Percentiles rank a stretch among this genome's conserved stretches.
Evolutionary conservation across 192 early-diverging fungal species (phyloP).

Genomic region (Backusella liffmaniae): DNA sequence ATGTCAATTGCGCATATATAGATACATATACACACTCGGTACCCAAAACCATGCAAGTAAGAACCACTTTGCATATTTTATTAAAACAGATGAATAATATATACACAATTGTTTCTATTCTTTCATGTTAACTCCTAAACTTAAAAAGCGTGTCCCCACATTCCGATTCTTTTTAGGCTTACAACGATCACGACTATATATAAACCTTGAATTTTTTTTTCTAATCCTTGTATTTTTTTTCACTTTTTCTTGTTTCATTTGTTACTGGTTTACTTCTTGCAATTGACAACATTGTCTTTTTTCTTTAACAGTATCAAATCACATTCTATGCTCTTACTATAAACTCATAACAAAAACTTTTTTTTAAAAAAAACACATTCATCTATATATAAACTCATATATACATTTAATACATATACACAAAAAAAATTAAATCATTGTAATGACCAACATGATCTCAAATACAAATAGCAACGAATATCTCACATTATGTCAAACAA

Average conservation of each 20-base stretch:
- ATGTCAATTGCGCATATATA: background rate
- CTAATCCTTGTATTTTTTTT: constrained; percentile 1
- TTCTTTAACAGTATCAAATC: constrained; percentile 2
- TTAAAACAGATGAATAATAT: background rate
- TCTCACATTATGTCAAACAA: constrained; percentile 15
- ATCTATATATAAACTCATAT: background rate
- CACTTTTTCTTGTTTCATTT: constrained; percentile 1
- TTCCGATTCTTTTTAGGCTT: constrained; percentile 4
- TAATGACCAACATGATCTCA: constrained; percentile 7
- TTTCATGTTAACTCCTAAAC: background rate
- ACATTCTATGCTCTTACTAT: background rate
- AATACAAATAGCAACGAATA: background rate
- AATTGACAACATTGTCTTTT: background rate
- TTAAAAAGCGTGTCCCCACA: constrained; percentile 5
- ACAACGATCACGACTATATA: constrained; percentile 7
- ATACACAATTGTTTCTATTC: constrained; percentile 5
- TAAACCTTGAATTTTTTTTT: background rate
- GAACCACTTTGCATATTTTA: background rate
- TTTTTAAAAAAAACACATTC: background rate
- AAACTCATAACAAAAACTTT: background rate
- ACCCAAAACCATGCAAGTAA: background rate
- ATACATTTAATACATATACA: background rate
- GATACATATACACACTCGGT: background rate
- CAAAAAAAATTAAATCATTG: background rate
- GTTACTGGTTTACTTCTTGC: constrained; percentile 4